Evolutionary conservation across 2,329 filamentous ascomycete species (phyloP).

Genomic region (Trichoderma sp.): DNA sequence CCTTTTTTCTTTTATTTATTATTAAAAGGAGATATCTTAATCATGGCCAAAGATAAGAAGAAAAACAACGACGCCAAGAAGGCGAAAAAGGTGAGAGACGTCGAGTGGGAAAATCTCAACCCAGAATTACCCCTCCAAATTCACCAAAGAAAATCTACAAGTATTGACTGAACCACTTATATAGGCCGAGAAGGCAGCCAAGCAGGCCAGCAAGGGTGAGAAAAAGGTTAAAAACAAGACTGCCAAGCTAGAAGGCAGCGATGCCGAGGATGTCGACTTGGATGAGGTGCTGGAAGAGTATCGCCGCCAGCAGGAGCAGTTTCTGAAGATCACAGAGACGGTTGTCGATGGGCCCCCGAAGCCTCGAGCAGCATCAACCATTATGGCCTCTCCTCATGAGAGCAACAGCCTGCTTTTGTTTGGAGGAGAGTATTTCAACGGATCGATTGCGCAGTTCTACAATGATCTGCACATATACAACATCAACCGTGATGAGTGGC

Average conservation of each 20-base stretch:
- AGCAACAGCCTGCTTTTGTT: conserved; percentile 87
- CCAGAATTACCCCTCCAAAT: conserved; percentile 16
- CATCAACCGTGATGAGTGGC: conserved; percentile 87
- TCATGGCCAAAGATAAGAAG: conserved; percentile 57
- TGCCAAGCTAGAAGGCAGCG: conserved; percentile 75
- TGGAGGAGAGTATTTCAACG: conserved; percentile 95
- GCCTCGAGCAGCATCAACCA: conserved; percentile 74
- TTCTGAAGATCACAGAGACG: conserved; percentile 88
- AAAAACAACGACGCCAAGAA: conserved; percentile 52
- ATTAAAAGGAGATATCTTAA: background rate
- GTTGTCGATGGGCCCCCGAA: conserved; percentile 70
- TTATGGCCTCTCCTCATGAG: conserved; percentile 84
- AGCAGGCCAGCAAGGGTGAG: conserved; percentile 86
- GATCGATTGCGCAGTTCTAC: conserved; percentile 74
- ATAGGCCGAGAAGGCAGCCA: conserved; percentile 65
- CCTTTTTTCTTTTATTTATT: background rate
- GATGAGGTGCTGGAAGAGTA: conserved; percentile 93
- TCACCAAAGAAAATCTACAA: background rate
- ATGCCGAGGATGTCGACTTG: conserved; percentile 89
- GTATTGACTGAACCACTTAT: conserved; percentile 26
- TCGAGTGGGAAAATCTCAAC: background rate
- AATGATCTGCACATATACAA: conserved; percentile 70
- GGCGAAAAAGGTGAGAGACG: conserved; percentile 46
- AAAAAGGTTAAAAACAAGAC: conserved; percentile 76
- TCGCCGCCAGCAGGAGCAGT: conserved; percentile 88